These are phyloP conservation scores for Saccharomyces uvarum DNA, from an alignment of 1,139 yeast genomes.

Conservation along the genomic window DNA sequence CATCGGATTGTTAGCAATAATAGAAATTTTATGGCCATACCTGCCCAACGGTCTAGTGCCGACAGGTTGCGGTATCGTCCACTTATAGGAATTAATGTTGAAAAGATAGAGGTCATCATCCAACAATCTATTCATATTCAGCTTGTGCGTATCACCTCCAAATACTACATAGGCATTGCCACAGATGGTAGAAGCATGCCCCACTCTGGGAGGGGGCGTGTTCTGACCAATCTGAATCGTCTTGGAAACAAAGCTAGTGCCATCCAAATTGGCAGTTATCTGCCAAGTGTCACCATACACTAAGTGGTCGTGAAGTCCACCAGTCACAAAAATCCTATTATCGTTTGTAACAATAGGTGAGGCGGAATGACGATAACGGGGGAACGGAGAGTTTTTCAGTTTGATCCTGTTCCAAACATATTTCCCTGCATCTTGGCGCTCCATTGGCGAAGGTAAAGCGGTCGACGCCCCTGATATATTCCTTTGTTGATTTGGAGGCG, in stretches of 20 bases:
- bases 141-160: slow-evolving; percentile 93
- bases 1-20: slow-evolving; percentile 51
- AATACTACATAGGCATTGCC: slow-evolving; percentile 93
- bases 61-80: slow-evolving; percentile 81
- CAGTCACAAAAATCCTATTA: slow-evolving; percentile 81
- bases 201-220: slow-evolving; percentile 92
- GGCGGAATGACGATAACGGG: slow-evolving; percentile 87
- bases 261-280: slow-evolving; percentile 42
- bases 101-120: slow-evolving; percentile 84
- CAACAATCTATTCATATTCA: slow-evolving; percentile 68
- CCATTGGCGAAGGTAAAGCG: slow-evolving; percentile 7
- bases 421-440: not conserved
- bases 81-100: slow-evolving; percentile 81
- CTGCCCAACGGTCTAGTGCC: slow-evolving; percentile 86
- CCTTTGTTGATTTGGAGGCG: slow-evolving; percentile 24
- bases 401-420: slow-evolving; percentile 2
- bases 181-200: slow-evolving; percentile 85
- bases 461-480: slow-evolving; percentile 28
- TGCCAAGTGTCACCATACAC: slow-evolving; percentile 93
- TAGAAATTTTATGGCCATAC: slow-evolving; percentile 78
- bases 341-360: slow-evolving; percentile 65
- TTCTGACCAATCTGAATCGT: slow-evolving; percentile 61
- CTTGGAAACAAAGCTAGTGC: slow-evolving; percentile 43
- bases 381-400: slow-evolving; percentile 73
- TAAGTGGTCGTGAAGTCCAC: slow-evolving; percentile 83